Conservation (phyloP, 2,329 filamentous ascomycete genomes). For the Podosphaera leucotricha region DNA sequence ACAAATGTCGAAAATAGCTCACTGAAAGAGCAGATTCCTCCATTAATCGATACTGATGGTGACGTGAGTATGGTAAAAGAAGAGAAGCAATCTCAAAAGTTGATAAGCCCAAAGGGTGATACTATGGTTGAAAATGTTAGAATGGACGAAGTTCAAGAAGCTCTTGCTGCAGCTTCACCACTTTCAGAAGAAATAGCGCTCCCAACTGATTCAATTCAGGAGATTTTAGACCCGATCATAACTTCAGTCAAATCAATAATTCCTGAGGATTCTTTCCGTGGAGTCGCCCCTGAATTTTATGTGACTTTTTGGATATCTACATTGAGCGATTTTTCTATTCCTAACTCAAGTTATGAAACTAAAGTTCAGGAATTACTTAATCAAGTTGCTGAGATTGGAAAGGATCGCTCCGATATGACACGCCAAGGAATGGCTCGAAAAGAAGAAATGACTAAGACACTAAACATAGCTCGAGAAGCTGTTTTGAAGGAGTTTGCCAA, state of each 20-base stretch:
- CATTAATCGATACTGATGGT: conserved; percentile 26
- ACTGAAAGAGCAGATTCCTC: conserved; percentile 1
- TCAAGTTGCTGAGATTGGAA: conserved; percentile 41
- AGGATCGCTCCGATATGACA: conserved; percentile 50
- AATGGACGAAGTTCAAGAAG: conserved; percentile 18
- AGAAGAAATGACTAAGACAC: conserved; percentile 43
- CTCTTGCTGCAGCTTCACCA: conserved; percentile 2
- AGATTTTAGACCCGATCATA: conserved; percentile 51
- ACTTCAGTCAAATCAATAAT: conserved; percentile 38
- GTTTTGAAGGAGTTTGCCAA: conserved; percentile 51
- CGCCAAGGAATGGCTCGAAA: conserved; percentile 40
- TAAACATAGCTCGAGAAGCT: conserved; percentile 43
- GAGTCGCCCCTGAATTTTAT: conserved; percentile 61
- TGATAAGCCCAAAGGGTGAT: background rate
- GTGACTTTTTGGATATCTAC: conserved; percentile 82
- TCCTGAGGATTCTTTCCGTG: conserved; percentile 39
- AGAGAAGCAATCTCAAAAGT: conserved; percentile 4
- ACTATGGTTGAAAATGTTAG: conserved; percentile 16
- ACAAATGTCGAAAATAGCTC: conserved; percentile 9
- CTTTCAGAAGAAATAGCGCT: conserved; percentile 10
- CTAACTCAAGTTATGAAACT: conserved; percentile 51
- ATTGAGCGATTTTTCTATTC: conserved; percentile 57
- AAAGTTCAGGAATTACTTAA: conserved; percentile 48
- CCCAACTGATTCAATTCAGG: conserved; percentile 26
- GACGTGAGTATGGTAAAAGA: conserved; percentile 21